Base-by-base conservation (phyloP, 179 eudicot genomes). In the Silene vulgaris region DNA sequence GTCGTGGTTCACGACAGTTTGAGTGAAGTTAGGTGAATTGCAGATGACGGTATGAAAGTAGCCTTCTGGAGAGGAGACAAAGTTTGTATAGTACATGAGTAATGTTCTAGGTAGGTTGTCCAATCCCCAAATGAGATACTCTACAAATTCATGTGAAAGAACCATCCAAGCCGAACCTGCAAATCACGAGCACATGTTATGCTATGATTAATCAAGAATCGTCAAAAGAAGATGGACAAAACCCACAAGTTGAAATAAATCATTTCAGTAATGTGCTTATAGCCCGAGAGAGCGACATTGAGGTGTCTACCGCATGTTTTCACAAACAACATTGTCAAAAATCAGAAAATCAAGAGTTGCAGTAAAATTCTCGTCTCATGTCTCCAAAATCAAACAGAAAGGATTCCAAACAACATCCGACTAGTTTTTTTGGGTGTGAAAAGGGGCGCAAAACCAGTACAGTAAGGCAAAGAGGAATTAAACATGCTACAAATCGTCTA, bases 101-200 rank as follows among this genome's bases (percentile, higher is more conserved):
- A 91, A 71, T 56, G 87, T 87, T 82, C 98, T 84, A 0, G 98
- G 98, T 75, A 93, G 87, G 74, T 93, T 93, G 65, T 93, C 97
- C 96, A 96, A 93, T 30, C 98, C 98, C 93, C 90, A 88, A 57
- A 91, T 83, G 4, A 80, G 74, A 76, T 93, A 90, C 69, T 93
- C 97, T 11, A 93, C 93, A 17, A 93, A 93, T 7, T 89, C 74
- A 13, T 90, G 97, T 1, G 98, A 87, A 19, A 93, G 87, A 72
- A 87, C 80, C 92, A 88, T 90, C 98, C 98, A 93, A 20, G 98
- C 98, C 8, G 98, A 93, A 64, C 98, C 98, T 93, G 91, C 65
- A 86, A 63, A 48, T 16, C 60, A 54, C 60, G 19, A 0, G 29
- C 7, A 3, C 3, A 2, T n/a, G 20, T 72, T 20, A 40, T 20